Evolutionary conservation across 257 asterid species (phyloP).

Genomic region (Lycium barbarum): DNA sequence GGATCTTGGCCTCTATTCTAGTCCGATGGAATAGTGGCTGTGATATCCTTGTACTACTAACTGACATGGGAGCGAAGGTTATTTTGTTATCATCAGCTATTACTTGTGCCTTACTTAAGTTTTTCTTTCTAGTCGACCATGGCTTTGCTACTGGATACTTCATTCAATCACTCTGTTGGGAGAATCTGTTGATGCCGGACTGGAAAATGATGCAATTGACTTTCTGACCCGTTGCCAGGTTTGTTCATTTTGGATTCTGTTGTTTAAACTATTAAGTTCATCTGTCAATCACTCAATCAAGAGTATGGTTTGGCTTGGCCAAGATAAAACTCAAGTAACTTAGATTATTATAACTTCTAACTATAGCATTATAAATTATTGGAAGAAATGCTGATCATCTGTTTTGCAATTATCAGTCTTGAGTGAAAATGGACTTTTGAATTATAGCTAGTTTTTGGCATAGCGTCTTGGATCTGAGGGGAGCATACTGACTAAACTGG

Average conservation of each 20-base stretch:
- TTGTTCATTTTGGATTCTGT: slow-evolving; percentile 18
- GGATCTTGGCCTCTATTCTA: slow-evolving; percentile 22
- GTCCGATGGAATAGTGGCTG: neutral
- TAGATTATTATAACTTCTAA: neutral
- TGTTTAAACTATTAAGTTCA: neutral
- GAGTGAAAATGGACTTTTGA: neutral
- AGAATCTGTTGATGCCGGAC: slow-evolving; percentile 62
- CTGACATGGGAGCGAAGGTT: neutral
- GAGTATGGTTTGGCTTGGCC: neutral
- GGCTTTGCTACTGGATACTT: slow-evolving; percentile 96
- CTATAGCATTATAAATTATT: neutral
- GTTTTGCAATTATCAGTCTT: slow-evolving; percentile 9
- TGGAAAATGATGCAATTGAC: slow-evolving; percentile 65
- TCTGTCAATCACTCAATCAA: neutral
- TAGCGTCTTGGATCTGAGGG: neutral
- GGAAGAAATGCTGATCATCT: neutral
- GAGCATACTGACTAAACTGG: neutral
- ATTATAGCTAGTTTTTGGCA: neutral
- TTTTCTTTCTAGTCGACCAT: slow-evolving; percentile 79
- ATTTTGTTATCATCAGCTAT: neutral
- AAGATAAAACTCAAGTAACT: neutral
- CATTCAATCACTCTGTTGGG: slow-evolving; percentile 87
- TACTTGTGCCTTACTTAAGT: neutral
- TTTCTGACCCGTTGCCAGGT: slow-evolving; percentile 92
- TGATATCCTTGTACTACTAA: neutral